Evolutionary conservation across 2,329 filamentous ascomycete species (phyloP).

Genomic region (Pseudogymnoascus verrucosus): DNA sequence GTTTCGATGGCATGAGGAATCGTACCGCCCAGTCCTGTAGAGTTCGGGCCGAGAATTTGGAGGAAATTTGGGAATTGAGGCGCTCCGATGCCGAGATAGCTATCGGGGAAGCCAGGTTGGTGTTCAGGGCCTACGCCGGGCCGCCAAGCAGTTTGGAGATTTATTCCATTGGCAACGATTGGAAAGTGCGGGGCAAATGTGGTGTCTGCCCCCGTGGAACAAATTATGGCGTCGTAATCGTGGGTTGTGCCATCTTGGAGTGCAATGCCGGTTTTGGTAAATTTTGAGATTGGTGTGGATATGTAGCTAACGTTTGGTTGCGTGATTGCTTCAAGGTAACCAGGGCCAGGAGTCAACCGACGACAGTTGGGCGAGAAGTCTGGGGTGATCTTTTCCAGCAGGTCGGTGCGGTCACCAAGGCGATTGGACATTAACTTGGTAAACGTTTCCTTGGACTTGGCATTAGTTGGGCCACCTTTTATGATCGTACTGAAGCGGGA

Average conservation of each 20-base stretch:
- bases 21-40: conserved; percentile 50
- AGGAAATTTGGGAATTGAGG: conserved; percentile 12
- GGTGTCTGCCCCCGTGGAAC: conserved; percentile 23
- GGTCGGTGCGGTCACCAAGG: conserved; percentile 44
- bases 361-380: conserved; percentile 36
- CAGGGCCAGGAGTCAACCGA: conserved; percentile 37
- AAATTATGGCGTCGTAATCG: conserved; percentile 23
- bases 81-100: conserved; percentile 11
- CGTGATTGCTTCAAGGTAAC: conserved; percentile 39
- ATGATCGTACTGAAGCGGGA: conserved; percentile 44
- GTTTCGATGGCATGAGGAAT: conserved; percentile 59
- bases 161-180: conserved; percentile 7
- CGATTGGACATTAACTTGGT: conserved; percentile 45
- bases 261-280: conserved; percentile 28
- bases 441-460: conserved; percentile 39
- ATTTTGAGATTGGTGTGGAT: conserved; percentile 27
- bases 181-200: conserved; percentile 10
- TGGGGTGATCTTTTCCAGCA: conserved; percentile 48
- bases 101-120: conserved; percentile 23
- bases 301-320: conserved; percentile 36
- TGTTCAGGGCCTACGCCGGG: conserved; percentile 32
- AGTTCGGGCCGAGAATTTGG: conserved; percentile 10
- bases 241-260: conserved; percentile 21
- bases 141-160: conserved; percentile 38
- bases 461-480: conserved; percentile 43